Base-by-base conservation (phyloP, 805 yeast species). In the Nadsonia fulvescens region DNA sequence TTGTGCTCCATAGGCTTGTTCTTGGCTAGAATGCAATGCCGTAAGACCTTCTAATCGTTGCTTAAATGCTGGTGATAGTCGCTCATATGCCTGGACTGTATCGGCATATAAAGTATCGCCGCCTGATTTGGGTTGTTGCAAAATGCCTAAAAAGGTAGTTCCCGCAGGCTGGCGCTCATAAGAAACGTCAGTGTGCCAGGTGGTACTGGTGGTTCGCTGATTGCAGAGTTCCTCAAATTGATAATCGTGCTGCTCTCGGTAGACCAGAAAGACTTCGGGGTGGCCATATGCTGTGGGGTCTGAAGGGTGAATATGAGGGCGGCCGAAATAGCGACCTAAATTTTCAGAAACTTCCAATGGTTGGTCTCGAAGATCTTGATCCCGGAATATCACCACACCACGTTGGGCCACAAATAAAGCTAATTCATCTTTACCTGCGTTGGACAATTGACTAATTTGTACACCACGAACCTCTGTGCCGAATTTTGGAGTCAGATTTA, bases 31-130 rank as follows among this genome's bases (percentile, higher is more conserved):
- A 47, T 72, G 77, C 23, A 65, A 51, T 5, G 63, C 75, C 36
- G 64, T 61, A 33, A 71, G 53, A 1, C 67, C 67, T 13, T 56
- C 56, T 24, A 71, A 41, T 37, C 66, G 50, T 35, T 61, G 48
- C 41, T 66, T 57, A 49, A 70, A 58, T n/a, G 52, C 58, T 14
- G 72, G 72, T 1, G 78, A 70, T 31, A 71, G 53, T 39, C 78
- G 53, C 27, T 66, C 62, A 46, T 66, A 71, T 5, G 76, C 77
- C 40, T 68, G 76, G 16, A 58, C 54, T 11, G 65, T 54, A 39
- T 68, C 71, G 6, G 73, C 59, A 41, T 70, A 71, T 23, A 70
- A 50, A 6, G 73, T 71, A 42, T 71, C 81, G 36, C 79, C 79
- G 26, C 82, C 79, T 15, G 66, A 46, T 9, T 61, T 64, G 7